Evolutionary conservation across 495 filamentous ascomycete genomes (phyloP).

Genomic region (Talaromyces wortmannii): DNA sequence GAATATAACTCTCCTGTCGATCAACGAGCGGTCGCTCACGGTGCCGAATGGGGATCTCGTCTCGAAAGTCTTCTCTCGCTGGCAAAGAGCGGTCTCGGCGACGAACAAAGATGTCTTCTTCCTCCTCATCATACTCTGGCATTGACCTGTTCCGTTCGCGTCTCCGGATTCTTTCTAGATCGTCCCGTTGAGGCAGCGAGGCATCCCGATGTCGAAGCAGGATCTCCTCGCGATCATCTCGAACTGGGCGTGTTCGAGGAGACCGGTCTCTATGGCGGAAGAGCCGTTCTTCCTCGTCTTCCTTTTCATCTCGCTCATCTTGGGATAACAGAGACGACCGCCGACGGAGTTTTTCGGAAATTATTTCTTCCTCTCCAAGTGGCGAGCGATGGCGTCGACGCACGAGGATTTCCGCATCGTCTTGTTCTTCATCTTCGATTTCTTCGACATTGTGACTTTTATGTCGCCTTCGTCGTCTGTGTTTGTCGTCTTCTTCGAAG

Average conservation of each 20-base stretch:
- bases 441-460: not conserved
- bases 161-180: constrained; percentile 6
- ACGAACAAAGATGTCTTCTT: constrained; percentile 5
- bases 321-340: not conserved
- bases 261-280: constrained; percentile 13
- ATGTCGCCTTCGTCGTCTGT: constrained; percentile 12
- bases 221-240: constrained; percentile 18
- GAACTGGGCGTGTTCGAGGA: not conserved
- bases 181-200: not conserved
- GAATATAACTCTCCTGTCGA: constrained; percentile 21
- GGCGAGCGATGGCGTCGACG: not conserved
- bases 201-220: constrained; percentile 5
- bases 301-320: not conserved
- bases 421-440: not conserved
- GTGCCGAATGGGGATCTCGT: constrained; percentile 16
- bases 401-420: not conserved
- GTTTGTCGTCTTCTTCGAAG: constrained; percentile 12
- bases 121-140: not conserved
- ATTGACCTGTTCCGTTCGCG: constrained; percentile 3
- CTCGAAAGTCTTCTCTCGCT: constrained; percentile 7
- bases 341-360: not conserved
- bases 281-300: not conserved
- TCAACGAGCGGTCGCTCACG: constrained; percentile 11
- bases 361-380: not conserved
- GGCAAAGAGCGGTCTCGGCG: constrained; percentile 15